A percentile compares a stretch with the other conserved stretches of the same genome.
Evolutionary conservation across 2,329 filamentous ascomycete species (phyloP).

Genomic region (Aspergillus tanneri): DNA sequence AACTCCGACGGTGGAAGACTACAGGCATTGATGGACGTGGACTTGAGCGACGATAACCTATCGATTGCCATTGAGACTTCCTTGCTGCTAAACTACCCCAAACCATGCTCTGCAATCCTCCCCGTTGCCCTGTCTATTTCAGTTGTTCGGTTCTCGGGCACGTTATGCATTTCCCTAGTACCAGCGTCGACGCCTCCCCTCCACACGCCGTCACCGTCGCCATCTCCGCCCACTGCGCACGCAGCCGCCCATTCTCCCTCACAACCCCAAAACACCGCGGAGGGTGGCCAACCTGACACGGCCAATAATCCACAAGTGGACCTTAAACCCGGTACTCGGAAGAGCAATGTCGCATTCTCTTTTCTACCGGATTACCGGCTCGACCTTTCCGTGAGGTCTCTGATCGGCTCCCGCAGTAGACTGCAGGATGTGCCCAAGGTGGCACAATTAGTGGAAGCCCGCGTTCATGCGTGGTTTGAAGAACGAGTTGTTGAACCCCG

Average conservation of each 20-base stretch:
- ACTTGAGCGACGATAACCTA: constrained; percentile 86
- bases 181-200: constrained; percentile 56
- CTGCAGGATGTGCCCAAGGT: constrained; percentile 67
- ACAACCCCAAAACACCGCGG: constrained; percentile 14
- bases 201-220: constrained; percentile 35
- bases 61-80: constrained; percentile 94
- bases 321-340: constrained; percentile 56
- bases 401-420: constrained; percentile 62
- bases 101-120: constrained; percentile 80
- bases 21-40: constrained; percentile 95
- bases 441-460: constrained; percentile 63
- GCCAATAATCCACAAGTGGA: constrained; percentile 3
- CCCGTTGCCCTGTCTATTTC: constrained; percentile 90
- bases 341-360: constrained; percentile 88
- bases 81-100: constrained; percentile 90
- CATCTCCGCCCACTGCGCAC: constrained; percentile 27
- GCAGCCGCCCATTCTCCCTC: constrained; percentile 2
- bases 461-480: constrained; percentile 67
- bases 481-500: constrained; percentile 65
- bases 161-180: constrained; percentile 88
- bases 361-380: constrained; percentile 68
- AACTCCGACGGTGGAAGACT: constrained; percentile 68
- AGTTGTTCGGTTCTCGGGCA: constrained; percentile 91
- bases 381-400: constrained; percentile 63
- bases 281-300: constrained; percentile 6